Percentiles rank a stretch among this genome's conserved stretches.
phyloP scores from a whole-genome alignment of 768 basidiomycete genomes.

The Calocybe indica region DNA sequence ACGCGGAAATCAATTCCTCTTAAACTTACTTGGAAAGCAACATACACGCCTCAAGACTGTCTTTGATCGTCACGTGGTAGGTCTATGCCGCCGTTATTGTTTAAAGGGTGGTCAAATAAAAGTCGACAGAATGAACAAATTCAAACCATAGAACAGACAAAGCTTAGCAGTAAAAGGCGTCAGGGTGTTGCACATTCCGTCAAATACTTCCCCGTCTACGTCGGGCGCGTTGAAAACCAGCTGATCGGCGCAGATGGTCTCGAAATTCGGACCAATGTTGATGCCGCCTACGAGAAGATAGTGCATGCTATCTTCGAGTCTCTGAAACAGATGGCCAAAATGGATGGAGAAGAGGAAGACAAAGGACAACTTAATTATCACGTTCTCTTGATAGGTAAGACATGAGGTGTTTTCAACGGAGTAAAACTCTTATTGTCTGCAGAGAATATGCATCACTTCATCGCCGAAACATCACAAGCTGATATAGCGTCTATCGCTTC shows the following conservation, averaged over 20 bases:
- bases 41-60: conserved; percentile 68
- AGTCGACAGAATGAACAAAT: conserved; percentile 72
- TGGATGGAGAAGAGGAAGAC: conserved; percentile 90
- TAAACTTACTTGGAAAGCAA: conserved; percentile 74
- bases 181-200: conserved; percentile 90
- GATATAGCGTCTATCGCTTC: conserved; percentile 54
- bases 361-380: conserved; percentile 97
- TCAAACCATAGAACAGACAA: conserved; percentile 83
- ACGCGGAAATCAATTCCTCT: conserved; percentile 68
- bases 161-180: conserved; percentile 87
- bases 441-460: conserved; percentile 98
- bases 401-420: no score
- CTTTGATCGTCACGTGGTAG: conserved; percentile 72
- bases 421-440: background rate
- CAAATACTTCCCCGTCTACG: conserved; percentile 87
- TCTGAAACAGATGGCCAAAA: conserved; percentile 92
- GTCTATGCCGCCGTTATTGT: conserved; percentile 11
- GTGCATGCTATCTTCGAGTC: conserved; percentile 90
- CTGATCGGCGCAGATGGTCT: conserved; percentile 70
- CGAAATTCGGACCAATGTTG: conserved; percentile 72
- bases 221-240: conserved; percentile 78
- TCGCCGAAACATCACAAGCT: conserved; percentile 72
- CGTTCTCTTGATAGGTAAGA: conserved; percentile 87
- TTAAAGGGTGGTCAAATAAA: conserved; percentile 1
- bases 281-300: conserved; percentile 82